Conservation (phyloP, 2,329 filamentous ascomycete species). For the Paecilomyces fulvus region DNA sequence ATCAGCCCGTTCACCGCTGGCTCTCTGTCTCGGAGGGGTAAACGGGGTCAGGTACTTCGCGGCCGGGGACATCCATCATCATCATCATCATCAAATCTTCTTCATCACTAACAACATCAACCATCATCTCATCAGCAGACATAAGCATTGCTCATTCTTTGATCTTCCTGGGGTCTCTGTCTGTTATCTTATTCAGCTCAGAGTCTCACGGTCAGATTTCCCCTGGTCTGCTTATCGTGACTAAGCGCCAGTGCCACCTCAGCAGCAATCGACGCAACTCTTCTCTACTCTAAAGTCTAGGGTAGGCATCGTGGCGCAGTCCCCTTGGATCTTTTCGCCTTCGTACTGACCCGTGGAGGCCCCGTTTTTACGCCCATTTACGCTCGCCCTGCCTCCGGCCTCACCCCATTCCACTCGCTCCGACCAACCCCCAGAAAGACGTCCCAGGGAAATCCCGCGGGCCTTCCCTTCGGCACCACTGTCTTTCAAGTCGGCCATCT, state of each 20-base stretch:
- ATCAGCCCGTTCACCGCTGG: background rate
- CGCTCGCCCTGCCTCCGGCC: background rate
- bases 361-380: background rate
- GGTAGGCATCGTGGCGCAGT: constrained; percentile 3
- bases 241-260: constrained; percentile 1
- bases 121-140: background rate
- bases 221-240: background rate
- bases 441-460: background rate
- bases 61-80: background rate
- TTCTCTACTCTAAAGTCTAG: background rate
- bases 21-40: background rate
- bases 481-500: background rate
- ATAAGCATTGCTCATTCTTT: background rate
- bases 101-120: background rate
- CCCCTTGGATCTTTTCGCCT: constrained; percentile 1
- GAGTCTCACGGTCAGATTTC: background rate
- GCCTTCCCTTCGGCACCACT: background rate
- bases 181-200: background rate
- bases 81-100: too few relatives aligned
- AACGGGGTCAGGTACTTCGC: background rate
- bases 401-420: background rate
- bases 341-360: background rate
- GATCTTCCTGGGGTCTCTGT: background rate
- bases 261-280: background rate
- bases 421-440: background rate